Conservation (phyloP, 2,329 filamentous ascomycete genomes). For the Akanthomyces muscarius region DNA sequence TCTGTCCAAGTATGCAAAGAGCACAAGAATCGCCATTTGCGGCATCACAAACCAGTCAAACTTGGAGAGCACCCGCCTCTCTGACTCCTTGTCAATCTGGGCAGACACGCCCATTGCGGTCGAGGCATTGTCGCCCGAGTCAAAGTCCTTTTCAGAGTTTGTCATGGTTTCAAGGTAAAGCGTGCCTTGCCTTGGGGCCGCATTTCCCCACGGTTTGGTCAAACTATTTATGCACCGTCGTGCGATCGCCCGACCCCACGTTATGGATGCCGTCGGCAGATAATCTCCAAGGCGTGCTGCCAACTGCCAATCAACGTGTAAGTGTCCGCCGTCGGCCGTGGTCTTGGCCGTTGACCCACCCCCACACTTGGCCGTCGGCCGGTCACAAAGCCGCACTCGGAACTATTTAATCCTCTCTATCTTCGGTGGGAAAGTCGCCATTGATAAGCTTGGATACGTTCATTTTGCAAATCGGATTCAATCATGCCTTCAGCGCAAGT, state of each 20-base stretch:
- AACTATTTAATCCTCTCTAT: neutral
- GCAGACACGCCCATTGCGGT: neutral
- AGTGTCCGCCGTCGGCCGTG: constrained; percentile 13
- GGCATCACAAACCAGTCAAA: constrained; percentile 29
- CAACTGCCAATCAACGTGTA: neutral
- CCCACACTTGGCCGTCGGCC: constrained; percentile 19
- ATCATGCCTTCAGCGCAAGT: constrained; percentile 1
- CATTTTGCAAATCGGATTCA: neutral
- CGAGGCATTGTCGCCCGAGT: constrained; percentile 13
- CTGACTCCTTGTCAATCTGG: constrained; percentile 5
- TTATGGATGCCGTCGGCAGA: constrained; percentile 15
- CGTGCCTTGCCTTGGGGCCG: neutral
- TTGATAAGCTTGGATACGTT: neutral
- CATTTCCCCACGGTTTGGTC: neutral
- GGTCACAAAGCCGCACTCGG: neutral
- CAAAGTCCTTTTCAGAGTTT: constrained; percentile 9
- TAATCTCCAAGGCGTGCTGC: neutral
- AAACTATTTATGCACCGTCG: constrained; percentile 9
- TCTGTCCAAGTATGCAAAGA: constrained; percentile 27
- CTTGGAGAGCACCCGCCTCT: constrained; percentile 22
- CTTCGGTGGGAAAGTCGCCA: neutral
- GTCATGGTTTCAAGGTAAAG: neutral
- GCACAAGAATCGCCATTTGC: constrained; percentile 24
- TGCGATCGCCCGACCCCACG: constrained; percentile 6
- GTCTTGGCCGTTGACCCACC: constrained; percentile 34